Evolutionary conservation across 78 protist species (phyloP), one percentile per base, ranked within the genome.

Genomic region (Dictyostelium capitatum): DNA sequence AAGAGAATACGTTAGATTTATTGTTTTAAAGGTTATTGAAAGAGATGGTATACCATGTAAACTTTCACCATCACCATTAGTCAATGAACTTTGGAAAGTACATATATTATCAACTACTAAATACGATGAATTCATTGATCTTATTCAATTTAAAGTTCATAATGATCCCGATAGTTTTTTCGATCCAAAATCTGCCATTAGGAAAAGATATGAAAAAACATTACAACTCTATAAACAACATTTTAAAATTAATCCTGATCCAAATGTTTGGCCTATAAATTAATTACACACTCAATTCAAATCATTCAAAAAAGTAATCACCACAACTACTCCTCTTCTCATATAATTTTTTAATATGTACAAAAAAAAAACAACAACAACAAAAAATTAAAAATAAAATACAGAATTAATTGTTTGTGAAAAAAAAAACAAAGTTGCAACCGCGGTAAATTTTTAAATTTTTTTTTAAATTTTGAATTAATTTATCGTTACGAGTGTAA

Each of bases 1-100:
- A 41, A 72, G 50, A 43, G 79, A 72, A 20, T 72, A 72, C 43
- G 54, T 43, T 0, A 72, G 79, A 72, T 72, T 72, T 23, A 72
- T 72, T 9, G 46, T 43, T 9, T 72, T 72, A 10, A 72, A 72
- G n/a, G 46, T 72, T 1, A n/a, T 72, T 28, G 79, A 72, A 72
- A 72, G 43, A 6, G 79, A 72, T n/a, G 5, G 23, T 28, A 32
- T 15, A 1, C 50, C 75, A 32, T 12, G 50, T 32, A 28, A 32
- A 32, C 6, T 67, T 30, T 20, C 15, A 32, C 79, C 79, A 17
- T 43, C 79, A 46, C 79, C 79, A 20, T n/a, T 72, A n/a, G 43
- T 72, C 0, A 41, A 46, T 43, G 54, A 43, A 4, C 15, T 72
- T 9, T 72, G 79, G 79, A 28, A 23, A n/a, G 48, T 12, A n/a